phyloP scores from a whole-genome alignment of 208 protist species.

The Blastocrithidia nonstop region DNA sequence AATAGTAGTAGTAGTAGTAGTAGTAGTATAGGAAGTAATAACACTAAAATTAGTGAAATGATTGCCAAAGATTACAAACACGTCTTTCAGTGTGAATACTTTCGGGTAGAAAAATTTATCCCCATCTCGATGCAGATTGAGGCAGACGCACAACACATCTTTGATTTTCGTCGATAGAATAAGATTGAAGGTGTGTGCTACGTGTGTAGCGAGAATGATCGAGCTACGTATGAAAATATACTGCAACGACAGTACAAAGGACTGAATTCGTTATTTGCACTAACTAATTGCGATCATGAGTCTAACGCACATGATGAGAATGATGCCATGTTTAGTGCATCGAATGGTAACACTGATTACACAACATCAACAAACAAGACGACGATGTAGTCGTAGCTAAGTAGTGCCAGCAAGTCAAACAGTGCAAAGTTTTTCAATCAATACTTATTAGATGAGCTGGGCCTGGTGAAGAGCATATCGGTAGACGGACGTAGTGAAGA shows the following conservation, averaged over 20 bases:
- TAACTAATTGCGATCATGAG: constrained; percentile 5
- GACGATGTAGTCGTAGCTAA: background rate
- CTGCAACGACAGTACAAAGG: constrained; percentile 29
- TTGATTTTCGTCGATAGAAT: constrained; percentile 51
- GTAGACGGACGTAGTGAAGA: constrained; percentile 36
- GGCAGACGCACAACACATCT: constrained; percentile 71
- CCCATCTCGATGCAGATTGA: constrained; percentile 80
- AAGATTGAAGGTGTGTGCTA: constrained; percentile 72
- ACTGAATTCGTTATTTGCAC: background rate
- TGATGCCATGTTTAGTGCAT: background rate
- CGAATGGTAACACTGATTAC: background rate
- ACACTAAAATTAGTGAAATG: background rate
- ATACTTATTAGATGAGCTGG: constrained; percentile 72
- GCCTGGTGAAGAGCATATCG: constrained; percentile 37
- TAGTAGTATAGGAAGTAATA: background rate
- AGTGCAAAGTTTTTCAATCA: constrained; percentile 54
- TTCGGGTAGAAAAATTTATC: constrained; percentile 76
- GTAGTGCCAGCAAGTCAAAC: background rate
- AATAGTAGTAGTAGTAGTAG: background rate
- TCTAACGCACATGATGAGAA: background rate
- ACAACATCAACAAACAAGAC: background rate
- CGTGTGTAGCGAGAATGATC: constrained; percentile 59
- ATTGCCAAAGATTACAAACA: background rate
- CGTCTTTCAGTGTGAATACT: constrained; percentile 40
- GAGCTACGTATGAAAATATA: constrained; percentile 32